Conservation (phyloP, 352 stramenopile species). For the Phytophthora agathidicida region DNA sequence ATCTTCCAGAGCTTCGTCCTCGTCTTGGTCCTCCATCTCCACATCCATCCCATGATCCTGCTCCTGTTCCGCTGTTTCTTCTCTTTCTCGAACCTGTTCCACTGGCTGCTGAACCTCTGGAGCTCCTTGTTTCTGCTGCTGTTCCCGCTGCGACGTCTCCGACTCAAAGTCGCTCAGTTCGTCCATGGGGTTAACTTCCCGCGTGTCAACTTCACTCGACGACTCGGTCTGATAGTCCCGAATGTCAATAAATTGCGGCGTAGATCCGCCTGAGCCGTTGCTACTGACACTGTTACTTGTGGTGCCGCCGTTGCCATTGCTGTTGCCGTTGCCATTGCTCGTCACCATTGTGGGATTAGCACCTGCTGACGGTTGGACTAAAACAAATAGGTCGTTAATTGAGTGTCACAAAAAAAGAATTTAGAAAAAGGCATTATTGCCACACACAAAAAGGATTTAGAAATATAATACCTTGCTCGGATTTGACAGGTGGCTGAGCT, state of each 20-base stretch:
- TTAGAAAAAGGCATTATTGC: too few relatives aligned
- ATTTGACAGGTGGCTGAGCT: constrained; percentile 20
- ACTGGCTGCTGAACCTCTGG: too few relatives aligned
- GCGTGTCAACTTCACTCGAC: constrained; percentile 55
- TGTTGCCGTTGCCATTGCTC: constrained; percentile 2
- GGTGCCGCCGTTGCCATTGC: constrained; percentile 1
- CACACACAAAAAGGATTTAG: constrained; percentile 5
- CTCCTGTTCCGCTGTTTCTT: constrained; percentile 1
- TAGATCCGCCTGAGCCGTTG: background rate
- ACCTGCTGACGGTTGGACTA: background rate
- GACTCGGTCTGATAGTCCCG: constrained; percentile 47
- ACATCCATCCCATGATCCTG: constrained; percentile 22
- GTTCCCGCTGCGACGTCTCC: constrained; percentile 14
- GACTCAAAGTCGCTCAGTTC: constrained; percentile 67
- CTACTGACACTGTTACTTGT: background rate
- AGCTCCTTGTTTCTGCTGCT: background rate
- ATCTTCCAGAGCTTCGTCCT: constrained; percentile 10
- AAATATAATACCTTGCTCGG: constrained; percentile 14
- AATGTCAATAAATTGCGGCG: constrained; percentile 35
- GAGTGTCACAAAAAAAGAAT: too few relatives aligned
- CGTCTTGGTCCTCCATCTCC: constrained; percentile 25
- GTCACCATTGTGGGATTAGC: too few relatives aligned
- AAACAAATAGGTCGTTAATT: too few relatives aligned
- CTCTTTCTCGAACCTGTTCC: background rate
- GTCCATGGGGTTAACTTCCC: constrained; percentile 68